Base-by-base conservation (phyloP, 2,329 filamentous ascomycete species). In the Botryotinia narcissicola region DNA sequence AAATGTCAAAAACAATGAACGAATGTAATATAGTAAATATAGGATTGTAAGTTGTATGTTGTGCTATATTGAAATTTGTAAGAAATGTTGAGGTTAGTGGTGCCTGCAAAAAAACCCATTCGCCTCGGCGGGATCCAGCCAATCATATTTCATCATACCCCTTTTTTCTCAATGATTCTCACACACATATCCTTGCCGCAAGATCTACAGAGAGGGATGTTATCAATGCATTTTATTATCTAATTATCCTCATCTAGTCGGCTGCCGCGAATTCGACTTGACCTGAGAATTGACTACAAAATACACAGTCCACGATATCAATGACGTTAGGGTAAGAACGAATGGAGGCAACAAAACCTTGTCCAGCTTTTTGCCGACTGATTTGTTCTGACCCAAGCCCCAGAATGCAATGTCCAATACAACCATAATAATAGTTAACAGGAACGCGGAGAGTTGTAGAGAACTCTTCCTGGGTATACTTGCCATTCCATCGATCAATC, bases 401-500 rank as follows among this genome's bases (percentile, higher is more conserved):
- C 73, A 77, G 60, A 73, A 78, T 37, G 71, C 69, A 12, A 68
- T 66, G 67, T 79, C 79, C 37, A 77, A 70, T 16, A 75, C 3
- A n/a, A 75, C 54, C 12, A 78, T 72, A 0, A 72, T 54, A 40
- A 78, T 67, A 5, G 74, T 78, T 42, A 78, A 67, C 40, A 77
- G 29, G 54, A 79, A 76, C 8, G 74, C 70, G 20, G 75, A 74
- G 16, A 80, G 54, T 44, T 75, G 73, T 62, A 73, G 63, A 61
- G 63, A 29, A 32, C 48, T 62, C 69, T 73, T 74, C 59, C 73
- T 73, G 48, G 42, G 37, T 46, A 37, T 40, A 22, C 42, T 71
- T n/a, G 73, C 76, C 82, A 92, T 89, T 7, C 85, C 83, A 22
- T 84, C 83, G 64, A 94, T 85, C 75, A 94, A 89, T 0, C 82